Percentiles rank a stretch among this genome's conserved stretches.
phyloP scores from a whole-genome alignment of 1,139 yeast genomes.

The Candida dubliniensis region DNA sequence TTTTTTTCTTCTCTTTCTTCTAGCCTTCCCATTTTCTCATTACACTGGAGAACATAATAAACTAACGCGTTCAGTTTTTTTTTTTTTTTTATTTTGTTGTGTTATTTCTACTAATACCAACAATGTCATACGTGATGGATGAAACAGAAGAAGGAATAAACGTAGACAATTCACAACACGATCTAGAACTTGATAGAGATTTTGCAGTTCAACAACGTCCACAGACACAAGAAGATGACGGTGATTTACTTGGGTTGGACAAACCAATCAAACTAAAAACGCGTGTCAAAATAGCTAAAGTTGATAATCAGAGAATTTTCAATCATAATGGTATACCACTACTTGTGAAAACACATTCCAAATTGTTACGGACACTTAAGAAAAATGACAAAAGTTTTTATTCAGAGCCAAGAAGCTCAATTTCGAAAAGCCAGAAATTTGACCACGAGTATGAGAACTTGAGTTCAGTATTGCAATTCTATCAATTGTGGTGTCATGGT shows the following conservation, averaged over 20 bases:
- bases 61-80: neutral
- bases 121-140: constrained; percentile 3
- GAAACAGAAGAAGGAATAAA: constrained; percentile 4
- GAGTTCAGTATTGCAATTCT: constrained; percentile 55
- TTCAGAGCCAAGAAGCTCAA: neutral
- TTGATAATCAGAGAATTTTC: constrained; percentile 52
- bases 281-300: constrained; percentile 36
- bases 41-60: no score
- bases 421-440: constrained; percentile 18
- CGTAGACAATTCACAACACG: neutral
- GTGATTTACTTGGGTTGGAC: constrained; percentile 42
- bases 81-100: neutral
- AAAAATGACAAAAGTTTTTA: constrained; percentile 29
- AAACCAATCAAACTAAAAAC: constrained; percentile 38
- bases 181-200: neutral
- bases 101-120: neutral
- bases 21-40: neutral
- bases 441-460: constrained; percentile 45
- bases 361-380: constrained; percentile 29
- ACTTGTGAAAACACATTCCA: constrained; percentile 39
- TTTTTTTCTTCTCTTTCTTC: neutral
- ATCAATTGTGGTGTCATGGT: constrained; percentile 85
- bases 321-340: constrained; percentile 48
- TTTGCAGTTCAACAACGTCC: neutral
- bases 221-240: constrained; percentile 9